Evolutionary conservation across 1,284 basidiomycete genomes (phyloP).

Genomic region (Marasmius tenuissimus): DNA sequence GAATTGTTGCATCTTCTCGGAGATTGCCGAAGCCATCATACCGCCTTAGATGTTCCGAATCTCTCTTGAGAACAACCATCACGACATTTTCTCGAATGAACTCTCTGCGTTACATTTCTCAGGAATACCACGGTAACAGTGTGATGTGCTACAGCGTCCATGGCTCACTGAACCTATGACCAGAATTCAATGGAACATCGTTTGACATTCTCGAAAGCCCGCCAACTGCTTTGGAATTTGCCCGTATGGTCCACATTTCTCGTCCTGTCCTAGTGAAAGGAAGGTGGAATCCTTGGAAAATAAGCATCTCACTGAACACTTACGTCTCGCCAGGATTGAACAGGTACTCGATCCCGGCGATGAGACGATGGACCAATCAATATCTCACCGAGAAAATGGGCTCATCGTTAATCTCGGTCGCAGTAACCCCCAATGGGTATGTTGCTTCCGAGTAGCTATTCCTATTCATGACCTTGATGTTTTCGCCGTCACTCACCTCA

Average conservation of each 20-base stretch:
- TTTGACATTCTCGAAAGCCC: constrained; percentile 54
- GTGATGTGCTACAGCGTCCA: too few relatives aligned
- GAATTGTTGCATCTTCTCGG: too few relatives aligned
- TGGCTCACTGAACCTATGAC: too few relatives aligned
- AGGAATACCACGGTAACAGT: constrained; percentile 52
- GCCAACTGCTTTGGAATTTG: constrained; percentile 74
- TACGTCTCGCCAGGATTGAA: constrained; percentile 35
- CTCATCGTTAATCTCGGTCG: constrained; percentile 62
- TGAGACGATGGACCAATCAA: constrained; percentile 57
- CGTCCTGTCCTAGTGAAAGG: constrained; percentile 80
- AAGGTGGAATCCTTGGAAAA: constrained; percentile 20
- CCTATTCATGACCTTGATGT: neutral
- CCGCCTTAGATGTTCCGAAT: neutral
- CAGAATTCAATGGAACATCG: constrained; percentile 67
- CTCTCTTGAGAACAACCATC: neutral
- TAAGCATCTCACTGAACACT: constrained; percentile 3
- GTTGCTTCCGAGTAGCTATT: constrained; percentile 13
- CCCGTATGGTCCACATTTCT: constrained; percentile 69
- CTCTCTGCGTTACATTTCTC: constrained; percentile 40
- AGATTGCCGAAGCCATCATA: too few relatives aligned
- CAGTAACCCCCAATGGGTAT: constrained; percentile 84
- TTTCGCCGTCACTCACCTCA: neutral
- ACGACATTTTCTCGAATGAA: neutral
- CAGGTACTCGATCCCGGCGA: constrained; percentile 28
- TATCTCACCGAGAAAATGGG: constrained; percentile 62